phyloP scores from a whole-genome alignment of 345 rosid genomes.

The Toxicodendron radicans region DNA sequence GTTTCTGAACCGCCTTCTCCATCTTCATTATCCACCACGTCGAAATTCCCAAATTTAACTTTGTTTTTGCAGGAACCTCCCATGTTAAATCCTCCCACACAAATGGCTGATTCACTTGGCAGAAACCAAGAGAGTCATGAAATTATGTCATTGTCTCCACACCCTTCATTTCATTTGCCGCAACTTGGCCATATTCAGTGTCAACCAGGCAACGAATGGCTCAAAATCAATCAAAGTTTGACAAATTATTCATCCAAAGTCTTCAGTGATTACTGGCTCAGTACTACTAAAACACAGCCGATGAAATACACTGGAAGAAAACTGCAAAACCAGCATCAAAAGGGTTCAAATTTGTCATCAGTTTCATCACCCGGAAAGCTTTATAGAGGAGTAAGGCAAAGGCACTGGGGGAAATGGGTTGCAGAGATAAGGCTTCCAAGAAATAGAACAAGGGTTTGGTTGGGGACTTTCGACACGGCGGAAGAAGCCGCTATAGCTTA shows the following conservation, averaged over 20 bases:
- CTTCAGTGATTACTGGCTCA: slow-evolving; percentile 51
- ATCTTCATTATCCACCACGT: slow-evolving; percentile 24
- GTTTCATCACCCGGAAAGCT: slow-evolving; percentile 51
- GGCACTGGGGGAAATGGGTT: slow-evolving; percentile 99
- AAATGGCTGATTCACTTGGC: slow-evolving; percentile 23
- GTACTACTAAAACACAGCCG: slow-evolving; percentile 64
- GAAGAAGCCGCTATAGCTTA: slow-evolving; percentile 94
- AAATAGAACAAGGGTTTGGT: slow-evolving; percentile 95
- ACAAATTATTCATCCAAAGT: slow-evolving; percentile 38
- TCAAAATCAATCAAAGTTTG: slow-evolving; percentile 40
- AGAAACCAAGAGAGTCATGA: slow-evolving; percentile 20
- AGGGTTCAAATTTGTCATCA: slow-evolving; percentile 17
- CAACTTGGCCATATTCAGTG: slow-evolving; percentile 26
- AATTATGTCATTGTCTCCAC: slow-evolving; percentile 23
- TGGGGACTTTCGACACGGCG: slow-evolving; percentile 91
- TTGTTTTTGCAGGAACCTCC: slow-evolving; percentile 58
- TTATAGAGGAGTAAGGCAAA: slow-evolving; percentile 89
- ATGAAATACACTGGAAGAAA: slow-evolving; percentile 57
- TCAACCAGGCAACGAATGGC: slow-evolving; percentile 41
- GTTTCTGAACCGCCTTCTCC: slow-evolving; percentile 33
- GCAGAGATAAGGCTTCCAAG: slow-evolving; percentile 94
- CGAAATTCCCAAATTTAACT: slow-evolving; percentile 53
- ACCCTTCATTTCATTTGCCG: slow-evolving; percentile 22
- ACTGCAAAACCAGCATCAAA: slow-evolving; percentile 34
- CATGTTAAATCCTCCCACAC: slow-evolving; percentile 27